Conservation (phyloP, 1,284 basidiomycete genomes). For the Austroboletus sp. region DNA sequence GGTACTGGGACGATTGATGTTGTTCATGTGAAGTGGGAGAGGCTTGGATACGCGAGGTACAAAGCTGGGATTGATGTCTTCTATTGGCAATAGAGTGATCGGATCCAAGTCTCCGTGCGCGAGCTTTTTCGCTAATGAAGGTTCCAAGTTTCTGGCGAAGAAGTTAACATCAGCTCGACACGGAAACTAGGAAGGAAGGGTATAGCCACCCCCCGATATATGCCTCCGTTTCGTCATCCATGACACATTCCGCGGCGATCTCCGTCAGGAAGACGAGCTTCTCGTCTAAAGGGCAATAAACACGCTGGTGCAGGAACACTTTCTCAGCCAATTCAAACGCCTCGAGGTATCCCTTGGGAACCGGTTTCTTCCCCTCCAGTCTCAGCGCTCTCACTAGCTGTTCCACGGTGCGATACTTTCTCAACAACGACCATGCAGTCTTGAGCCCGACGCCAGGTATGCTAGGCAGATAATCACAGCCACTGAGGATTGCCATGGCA, state of each 20-base stretch:
- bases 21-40: constrained; percentile 32
- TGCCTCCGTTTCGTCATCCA: constrained; percentile 57
- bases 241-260: constrained; percentile 44
- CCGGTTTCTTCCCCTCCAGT: constrained; percentile 78
- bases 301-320: constrained; percentile 90
- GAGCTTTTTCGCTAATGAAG: constrained; percentile 55
- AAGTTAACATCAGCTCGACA: constrained; percentile 11
- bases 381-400: constrained; percentile 76
- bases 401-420: constrained; percentile 82
- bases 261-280: constrained; percentile 66
- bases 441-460: constrained; percentile 92
- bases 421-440: constrained; percentile 81
- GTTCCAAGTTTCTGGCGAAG: constrained; percentile 49
- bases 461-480: constrained; percentile 94
- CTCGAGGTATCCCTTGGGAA: constrained; percentile 72
- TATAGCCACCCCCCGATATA: constrained; percentile 66
- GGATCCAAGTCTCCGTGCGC: constrained; percentile 78
- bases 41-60: constrained; percentile 43
- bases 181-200: constrained; percentile 2
- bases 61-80: constrained; percentile 73
- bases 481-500: constrained; percentile 92
- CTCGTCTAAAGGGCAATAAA: constrained; percentile 72
- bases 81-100: constrained; percentile 62
- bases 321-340: constrained; percentile 79
- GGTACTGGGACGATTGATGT: constrained; percentile 29